These are phyloP conservation scores for Pichia sp. DNA, from an alignment of 1,139 yeast species.

Conservation along the genomic window DNA sequence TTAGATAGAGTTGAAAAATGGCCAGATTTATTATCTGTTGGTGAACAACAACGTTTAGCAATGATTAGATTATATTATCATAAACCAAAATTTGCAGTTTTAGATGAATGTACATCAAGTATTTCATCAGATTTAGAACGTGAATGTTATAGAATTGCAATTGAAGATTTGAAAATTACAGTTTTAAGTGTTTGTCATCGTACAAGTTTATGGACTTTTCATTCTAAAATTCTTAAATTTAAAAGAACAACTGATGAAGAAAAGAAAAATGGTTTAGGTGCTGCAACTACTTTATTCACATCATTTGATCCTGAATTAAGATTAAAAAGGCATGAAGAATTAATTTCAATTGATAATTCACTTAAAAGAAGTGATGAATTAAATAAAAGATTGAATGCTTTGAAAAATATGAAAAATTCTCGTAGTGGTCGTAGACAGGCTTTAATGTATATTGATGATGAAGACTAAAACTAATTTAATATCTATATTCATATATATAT, in stretches of 20 bases:
- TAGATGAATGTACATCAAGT: constrained; percentile 94
- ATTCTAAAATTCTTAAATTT: constrained; percentile 72
- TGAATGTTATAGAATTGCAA: constrained; percentile 79
- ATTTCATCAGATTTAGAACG: constrained; percentile 90
- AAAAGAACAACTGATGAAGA: constrained; percentile 10
- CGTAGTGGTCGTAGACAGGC: constrained; percentile 17
- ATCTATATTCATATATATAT: no score
- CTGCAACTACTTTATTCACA: constrained; percentile 23
- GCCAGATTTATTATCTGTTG: constrained; percentile 83
- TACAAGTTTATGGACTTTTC: constrained; percentile 91
- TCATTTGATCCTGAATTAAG: constrained; percentile 28
- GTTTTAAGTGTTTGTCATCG: constrained; percentile 88
- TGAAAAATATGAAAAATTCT: constrained; percentile 19
- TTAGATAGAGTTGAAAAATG: constrained; percentile 73
- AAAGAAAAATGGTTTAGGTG: constrained; percentile 12
- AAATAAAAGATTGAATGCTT: constrained; percentile 22
- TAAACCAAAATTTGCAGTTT: constrained; percentile 84
- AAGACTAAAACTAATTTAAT: constrained; percentile 13
- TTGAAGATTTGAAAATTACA: constrained; percentile 68
- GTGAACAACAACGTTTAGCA: constrained; percentile 90
- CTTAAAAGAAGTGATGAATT: constrained; percentile 25
- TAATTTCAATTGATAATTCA: constrained; percentile 25
- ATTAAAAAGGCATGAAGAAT: constrained; percentile 28
- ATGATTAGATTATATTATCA: constrained; percentile 92
- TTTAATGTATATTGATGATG: constrained; percentile 23